phyloP scores from a whole-genome alignment of 345 rosid genomes.

The Brassica rapa region DNA sequence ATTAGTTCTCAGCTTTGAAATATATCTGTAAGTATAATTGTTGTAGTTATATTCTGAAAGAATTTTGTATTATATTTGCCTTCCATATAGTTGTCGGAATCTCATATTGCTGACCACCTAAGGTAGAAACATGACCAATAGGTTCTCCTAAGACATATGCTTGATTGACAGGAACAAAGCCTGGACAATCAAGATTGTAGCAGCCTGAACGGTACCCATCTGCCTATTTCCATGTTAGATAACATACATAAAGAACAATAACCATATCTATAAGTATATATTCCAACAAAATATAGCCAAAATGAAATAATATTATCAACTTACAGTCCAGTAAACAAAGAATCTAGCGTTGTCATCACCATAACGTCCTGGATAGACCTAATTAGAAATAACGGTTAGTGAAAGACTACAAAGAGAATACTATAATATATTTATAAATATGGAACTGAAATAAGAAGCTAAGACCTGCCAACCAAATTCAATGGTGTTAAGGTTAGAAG shows the following conservation, averaged over 20 bases:
- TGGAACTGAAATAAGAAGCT: not conserved
- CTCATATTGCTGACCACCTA: not conserved
- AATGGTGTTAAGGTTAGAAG: not conserved
- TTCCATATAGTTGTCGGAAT: not conserved
- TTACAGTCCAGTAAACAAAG: conserved; percentile 47
- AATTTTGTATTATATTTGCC: not conserved
- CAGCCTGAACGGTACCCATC: not conserved
- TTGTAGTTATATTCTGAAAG: not conserved
- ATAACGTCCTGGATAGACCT: not conserved
- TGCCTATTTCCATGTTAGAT: not conserved
- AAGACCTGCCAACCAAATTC: conserved; percentile 28
- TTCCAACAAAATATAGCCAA: not conserved
- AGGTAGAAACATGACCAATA: not conserved
- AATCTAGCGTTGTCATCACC: not conserved
- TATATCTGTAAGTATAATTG: not conserved
- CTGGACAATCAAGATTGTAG: not conserved
- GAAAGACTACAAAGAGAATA: not conserved
- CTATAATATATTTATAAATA: not conserved
- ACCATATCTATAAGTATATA: not conserved
- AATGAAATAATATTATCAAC: not conserved
- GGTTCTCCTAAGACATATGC: not conserved
- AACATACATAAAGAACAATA: not conserved
- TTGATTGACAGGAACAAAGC: not conserved
- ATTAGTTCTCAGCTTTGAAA: not conserved
- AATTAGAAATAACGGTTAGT: not conserved